A percentile compares a stretch with the other conserved stretches of the same genome.
Evolutionary conservation across 352 stramenopile species (phyloP).

Genomic region (Peronospora farinosa): DNA sequence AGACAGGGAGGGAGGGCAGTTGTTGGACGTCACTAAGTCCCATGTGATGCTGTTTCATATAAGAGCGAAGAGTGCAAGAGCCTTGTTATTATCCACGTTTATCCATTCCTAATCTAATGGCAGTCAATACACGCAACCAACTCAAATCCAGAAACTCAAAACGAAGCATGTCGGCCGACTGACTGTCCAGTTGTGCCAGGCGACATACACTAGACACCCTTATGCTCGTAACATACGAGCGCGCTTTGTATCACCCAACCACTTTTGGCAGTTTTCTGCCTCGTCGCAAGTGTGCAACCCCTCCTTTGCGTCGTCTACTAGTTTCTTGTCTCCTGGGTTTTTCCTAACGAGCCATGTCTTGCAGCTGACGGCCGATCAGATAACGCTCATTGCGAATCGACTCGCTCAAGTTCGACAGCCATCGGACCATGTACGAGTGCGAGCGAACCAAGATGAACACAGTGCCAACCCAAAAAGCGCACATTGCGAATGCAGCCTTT

Average conservation of each 20-base stretch:
- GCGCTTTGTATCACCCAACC: constrained; percentile 7
- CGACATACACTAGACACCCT: not conserved
- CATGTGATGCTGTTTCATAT: no score
- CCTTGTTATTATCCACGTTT: constrained; percentile 29
- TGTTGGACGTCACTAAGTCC: no score
- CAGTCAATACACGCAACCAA: constrained; percentile 24
- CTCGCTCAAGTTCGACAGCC: constrained; percentile 67
- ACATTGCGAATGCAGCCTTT: constrained; percentile 54
- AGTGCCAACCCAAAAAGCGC: constrained; percentile 37
- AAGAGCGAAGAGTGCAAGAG: constrained; percentile 3
- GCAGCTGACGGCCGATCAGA: constrained; percentile 76
- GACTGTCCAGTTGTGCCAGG: not conserved
- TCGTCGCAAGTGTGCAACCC: not conserved
- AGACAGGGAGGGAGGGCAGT: not conserved
- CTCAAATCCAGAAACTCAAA: no score
- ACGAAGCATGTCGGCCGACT: not conserved
- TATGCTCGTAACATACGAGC: not conserved
- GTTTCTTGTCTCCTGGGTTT: constrained; percentile 2
- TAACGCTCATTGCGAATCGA: constrained; percentile 86
- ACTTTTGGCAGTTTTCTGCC: not conserved
- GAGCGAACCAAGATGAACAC: constrained; percentile 35
- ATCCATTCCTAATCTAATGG: constrained; percentile 26
- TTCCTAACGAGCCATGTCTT: constrained; percentile 76
- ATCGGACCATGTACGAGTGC: constrained; percentile 45
- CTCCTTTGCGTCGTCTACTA: constrained; percentile 1